Evolutionary conservation across 495 filamentous ascomycete genomes (phyloP).

Genomic region (Filosporella fistucella): DNA sequence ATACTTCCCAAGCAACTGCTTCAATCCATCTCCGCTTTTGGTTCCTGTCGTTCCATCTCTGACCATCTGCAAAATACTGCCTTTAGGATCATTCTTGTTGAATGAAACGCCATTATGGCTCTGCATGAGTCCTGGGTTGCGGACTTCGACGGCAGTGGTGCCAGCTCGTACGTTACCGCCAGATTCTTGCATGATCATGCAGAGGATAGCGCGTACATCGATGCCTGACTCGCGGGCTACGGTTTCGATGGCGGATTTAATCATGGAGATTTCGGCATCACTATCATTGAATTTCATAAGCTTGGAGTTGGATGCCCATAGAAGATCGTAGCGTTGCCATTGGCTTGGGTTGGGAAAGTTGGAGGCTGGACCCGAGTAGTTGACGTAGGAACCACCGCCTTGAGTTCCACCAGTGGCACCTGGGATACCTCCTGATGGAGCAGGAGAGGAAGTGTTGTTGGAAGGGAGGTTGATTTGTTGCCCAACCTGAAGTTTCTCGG

Average conservation of each 20-base stretch:
- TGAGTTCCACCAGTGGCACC: too few relatives aligned
- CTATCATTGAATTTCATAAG: too few relatives aligned
- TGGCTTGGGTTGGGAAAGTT: too few relatives aligned
- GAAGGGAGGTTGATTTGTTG: neutral
- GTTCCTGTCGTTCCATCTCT: slow-evolving; percentile 35
- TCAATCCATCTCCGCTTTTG: slow-evolving; percentile 30
- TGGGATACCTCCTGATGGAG: neutral
- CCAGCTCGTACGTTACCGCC: slow-evolving; percentile 46
- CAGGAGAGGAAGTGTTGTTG: slow-evolving; percentile 10
- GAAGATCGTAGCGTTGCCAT: too few relatives aligned
- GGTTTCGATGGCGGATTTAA: slow-evolving; percentile 34
- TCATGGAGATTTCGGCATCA: slow-evolving; percentile 31
- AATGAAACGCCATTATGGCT: slow-evolving; percentile 24
- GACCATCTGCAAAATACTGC: slow-evolving; percentile 30
- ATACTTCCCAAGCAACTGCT: slow-evolving; percentile 23
- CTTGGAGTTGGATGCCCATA: too few relatives aligned
- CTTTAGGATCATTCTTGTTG: slow-evolving; percentile 12
- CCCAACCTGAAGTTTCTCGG: neutral
- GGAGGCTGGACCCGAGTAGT: too few relatives aligned
- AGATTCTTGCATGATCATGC: slow-evolving; percentile 54
- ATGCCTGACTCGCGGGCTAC: slow-evolving; percentile 35
- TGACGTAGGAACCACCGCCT: too few relatives aligned
- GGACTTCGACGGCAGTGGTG: slow-evolving; percentile 32
- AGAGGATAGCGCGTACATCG: slow-evolving; percentile 36
- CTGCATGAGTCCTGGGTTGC: slow-evolving; percentile 41